These are phyloP conservation scores for Hordeum pubiflorum DNA, from an alignment of 202 grass and related monocot species.

Conservation along the genomic window DNA sequence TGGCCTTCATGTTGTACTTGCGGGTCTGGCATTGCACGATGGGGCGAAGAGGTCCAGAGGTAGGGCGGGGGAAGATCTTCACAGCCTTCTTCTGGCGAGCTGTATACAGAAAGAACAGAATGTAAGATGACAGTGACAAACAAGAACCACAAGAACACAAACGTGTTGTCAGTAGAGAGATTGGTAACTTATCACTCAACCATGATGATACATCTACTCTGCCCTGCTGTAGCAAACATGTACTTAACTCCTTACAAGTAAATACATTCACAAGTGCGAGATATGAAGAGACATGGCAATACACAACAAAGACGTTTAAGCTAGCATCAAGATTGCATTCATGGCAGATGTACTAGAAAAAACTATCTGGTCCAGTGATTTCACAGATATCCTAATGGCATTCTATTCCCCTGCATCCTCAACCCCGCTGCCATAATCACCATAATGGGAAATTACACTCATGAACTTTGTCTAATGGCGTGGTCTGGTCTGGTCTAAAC, in stretches of 20 bases:
- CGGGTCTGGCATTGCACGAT: conserved; percentile 82
- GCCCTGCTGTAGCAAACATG: not conserved
- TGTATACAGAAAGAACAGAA: not conserved
- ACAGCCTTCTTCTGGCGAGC: conserved; percentile 90
- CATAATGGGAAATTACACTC: no score
- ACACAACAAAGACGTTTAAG: not conserved
- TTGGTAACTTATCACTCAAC: not conserved
- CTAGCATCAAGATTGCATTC: not conserved
- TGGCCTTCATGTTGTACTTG: conserved; percentile 97
- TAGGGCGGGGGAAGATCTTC: conserved; percentile 87
- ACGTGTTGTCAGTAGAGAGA: not conserved
- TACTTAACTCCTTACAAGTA: not conserved
- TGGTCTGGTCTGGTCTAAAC: no score
- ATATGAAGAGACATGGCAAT: not conserved
- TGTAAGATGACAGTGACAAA: not conserved
- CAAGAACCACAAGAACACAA: not conserved
- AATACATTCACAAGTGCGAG: not conserved
- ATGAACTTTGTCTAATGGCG: no score
- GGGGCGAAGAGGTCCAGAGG: conserved; percentile 67
- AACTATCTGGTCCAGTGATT: not conserved
- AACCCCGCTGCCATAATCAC: no score
- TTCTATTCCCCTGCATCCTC: not conserved
- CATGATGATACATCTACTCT: no score
- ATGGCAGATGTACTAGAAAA: not conserved
- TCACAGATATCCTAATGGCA: no score